Evolutionary conservation across 768 basidiomycete genomes (phyloP), one percentile per base, ranked within the genome.

Genomic region (Xerocomellus intermedius): DNA sequence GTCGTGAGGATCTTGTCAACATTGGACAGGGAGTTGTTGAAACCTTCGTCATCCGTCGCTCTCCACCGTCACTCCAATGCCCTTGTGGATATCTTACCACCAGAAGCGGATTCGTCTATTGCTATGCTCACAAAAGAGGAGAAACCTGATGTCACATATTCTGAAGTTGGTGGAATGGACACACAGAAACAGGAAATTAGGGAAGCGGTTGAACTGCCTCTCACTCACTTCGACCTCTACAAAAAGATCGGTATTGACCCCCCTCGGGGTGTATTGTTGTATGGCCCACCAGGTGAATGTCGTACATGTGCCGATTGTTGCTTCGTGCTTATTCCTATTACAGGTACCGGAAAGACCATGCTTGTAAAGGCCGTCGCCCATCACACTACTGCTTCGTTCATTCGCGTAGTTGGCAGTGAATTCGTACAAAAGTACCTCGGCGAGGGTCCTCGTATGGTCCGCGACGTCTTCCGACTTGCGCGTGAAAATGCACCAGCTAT

Each of bases 181-280:
- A 69, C 84, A 12, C 97, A 99, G 78, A 99, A 98, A 77, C 96
- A 98, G 75, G 96, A 99, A 75, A 98, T 99, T 57, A 78, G 96
- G 59, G 97, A 99, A 75, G 96, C 96, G 5, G 97, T 99, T 30
- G 97, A 99, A 72, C 80, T 99, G 21, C 97, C 97, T 24, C 77
- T 93, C 50, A 93, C 89, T n/a, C 89, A 99, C 73, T 96, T 96
- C 69, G 96, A 99, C 67, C 77, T 99, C 41, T 99, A 98, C 81
- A 92, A 92, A 78, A 98, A 98, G 78, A 99, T 99, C 66, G 97
- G 97, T 61, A 99, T 99, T 60, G 96, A 99, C 76, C 97, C 97
- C 4, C 97, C 97, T 54, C 83, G 97, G 24, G 97, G 97, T 75
- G 97, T 99, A 3, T 75, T 99, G 51, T 80, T 99, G 14, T 98